Percentiles rank a stretch among this genome's conserved stretches.
phyloP scores from a whole-genome alignment of 139 green algal genomes.

The Chlamydomonas sp. region DNA sequence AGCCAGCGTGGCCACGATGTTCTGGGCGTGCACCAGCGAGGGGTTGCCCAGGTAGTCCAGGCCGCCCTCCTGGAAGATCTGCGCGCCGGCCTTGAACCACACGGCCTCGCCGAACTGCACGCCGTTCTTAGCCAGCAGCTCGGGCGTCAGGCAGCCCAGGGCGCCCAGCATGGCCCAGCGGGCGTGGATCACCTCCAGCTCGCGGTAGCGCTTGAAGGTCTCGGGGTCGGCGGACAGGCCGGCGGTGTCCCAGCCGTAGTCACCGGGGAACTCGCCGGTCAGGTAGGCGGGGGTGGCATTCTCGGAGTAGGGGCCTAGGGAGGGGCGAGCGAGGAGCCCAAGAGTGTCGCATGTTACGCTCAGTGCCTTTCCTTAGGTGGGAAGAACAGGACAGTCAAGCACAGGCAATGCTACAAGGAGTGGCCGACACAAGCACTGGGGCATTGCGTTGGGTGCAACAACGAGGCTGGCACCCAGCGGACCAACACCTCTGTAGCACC shows the following conservation, averaged over 20 bases:
- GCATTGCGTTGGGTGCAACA: too few relatives aligned
- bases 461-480: too few relatives aligned
- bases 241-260: conserved; percentile 97
- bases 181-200: conserved; percentile 97
- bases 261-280: conserved; percentile 90
- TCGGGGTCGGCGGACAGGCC: conserved; percentile 93
- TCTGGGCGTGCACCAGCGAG: conserved; percentile 94
- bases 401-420: too few relatives aligned
- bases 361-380: not conserved
- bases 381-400: not conserved
- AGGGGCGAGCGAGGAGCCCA: not conserved
- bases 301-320: not conserved
- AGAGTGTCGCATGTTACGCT: too few relatives aligned
- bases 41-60: conserved; percentile 97
- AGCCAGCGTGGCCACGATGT: conserved; percentile 92
- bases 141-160: conserved; percentile 76
- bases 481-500: too few relatives aligned
- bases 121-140: conserved; percentile 61
- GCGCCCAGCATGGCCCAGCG: conserved; percentile 97
- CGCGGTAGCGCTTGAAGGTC: conserved; percentile 82
- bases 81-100: conserved; percentile 97
- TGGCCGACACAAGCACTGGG: too few relatives aligned
- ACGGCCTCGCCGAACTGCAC: conserved; percentile 82
- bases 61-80: conserved; percentile 92
- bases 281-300: conserved; percentile 64